phyloP scores from a whole-genome alignment of 768 basidiomycete species.

The Suillus variegatus region DNA sequence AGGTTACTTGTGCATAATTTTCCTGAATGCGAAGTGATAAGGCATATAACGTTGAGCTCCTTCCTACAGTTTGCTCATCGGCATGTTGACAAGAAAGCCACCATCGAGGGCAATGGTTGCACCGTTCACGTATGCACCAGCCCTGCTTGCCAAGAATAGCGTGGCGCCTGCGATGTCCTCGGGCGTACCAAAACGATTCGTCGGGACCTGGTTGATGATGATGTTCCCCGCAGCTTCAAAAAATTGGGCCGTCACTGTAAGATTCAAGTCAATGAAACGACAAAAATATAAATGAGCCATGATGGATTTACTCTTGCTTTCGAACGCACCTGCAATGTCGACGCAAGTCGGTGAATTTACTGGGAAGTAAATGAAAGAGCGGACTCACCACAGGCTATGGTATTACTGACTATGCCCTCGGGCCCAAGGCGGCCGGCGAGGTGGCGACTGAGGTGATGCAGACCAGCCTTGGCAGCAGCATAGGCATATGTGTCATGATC shows the following conservation, averaged over 20 bases:
- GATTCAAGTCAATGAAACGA: constrained; percentile 7
- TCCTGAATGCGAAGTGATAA: background rate
- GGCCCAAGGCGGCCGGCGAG: constrained; percentile 56
- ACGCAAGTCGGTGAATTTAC: background rate
- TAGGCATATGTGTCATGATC: constrained; percentile 66
- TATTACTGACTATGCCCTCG: constrained; percentile 62
- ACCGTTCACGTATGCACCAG: constrained; percentile 64
- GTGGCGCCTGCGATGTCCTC: constrained; percentile 68
- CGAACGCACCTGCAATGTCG: constrained; percentile 34
- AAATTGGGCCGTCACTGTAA: constrained; percentile 55
- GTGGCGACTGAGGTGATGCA: constrained; percentile 60
- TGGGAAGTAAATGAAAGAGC: background rate
- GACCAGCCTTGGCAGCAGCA: constrained; percentile 61
- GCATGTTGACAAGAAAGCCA: constrained; percentile 49
- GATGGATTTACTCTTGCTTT: constrained; percentile 39
- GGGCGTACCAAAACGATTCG: constrained; percentile 56
- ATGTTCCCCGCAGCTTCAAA: constrained; percentile 45
- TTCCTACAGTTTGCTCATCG: constrained; percentile 32
- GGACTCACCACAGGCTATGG: constrained; percentile 57
- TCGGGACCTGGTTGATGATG: constrained; percentile 46
- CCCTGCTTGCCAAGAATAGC: constrained; percentile 60
- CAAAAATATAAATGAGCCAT: background rate
- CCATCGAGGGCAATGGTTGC: constrained; percentile 66
- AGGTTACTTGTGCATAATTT: background rate
- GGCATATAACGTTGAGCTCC: background rate